Base-by-base conservation (phyloP, 768 basidiomycete genomes). In the Mycena alexandri region DNA sequence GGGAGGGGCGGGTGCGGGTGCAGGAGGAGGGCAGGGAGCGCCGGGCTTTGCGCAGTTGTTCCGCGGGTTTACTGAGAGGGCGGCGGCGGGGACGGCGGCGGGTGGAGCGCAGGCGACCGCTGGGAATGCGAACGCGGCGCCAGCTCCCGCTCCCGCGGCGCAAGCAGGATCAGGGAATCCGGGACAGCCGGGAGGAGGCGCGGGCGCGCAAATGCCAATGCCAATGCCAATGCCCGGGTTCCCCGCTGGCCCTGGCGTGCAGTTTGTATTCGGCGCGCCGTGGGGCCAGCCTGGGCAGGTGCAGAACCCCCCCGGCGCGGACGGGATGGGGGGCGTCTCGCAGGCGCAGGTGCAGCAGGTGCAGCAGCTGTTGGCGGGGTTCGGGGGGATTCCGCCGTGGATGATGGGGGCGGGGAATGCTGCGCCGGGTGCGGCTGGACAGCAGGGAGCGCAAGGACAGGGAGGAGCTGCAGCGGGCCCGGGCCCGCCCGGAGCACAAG, bases 31-130 rank as follows among this genome's bases (percentile, higher is more conserved):
- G 9, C 53, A 43, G 19, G 44, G 36, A 17, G 14, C 36, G 21
- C 56, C 62, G 19, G 56, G 29, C 12, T 56, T 70, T n/a, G 60
- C 61, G 29, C 64, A 70, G 68, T 14, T 70, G 24, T 66, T 69
- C 17, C 52, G 68, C 7, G 59, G 59, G 38, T 65, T 69, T 25
- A 58, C 5, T 29, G 3, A 6, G 38, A 5, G 36, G 47, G n/a
- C 58, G 22, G 4, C 6, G 2, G 21, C 14, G 12, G 10, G 8
- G 3, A 36, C 19, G 6, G 7, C 34, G 19, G 19, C 3, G 48
- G 22, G 29, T 29, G 29, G 29, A 3, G 29, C n/a, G n/a, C n/a
- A n/a, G n/a, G n/a, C n/a, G n/a, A n/a, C 29, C 29, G 29, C 21
- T 50, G 48, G 48, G 24, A 36, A 36, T 16, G 33, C 51, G 7